These are phyloP conservation scores for Zychaea mexicana DNA, from an alignment of 371 early-diverging fungal species.

Conservation along the genomic window DNA sequence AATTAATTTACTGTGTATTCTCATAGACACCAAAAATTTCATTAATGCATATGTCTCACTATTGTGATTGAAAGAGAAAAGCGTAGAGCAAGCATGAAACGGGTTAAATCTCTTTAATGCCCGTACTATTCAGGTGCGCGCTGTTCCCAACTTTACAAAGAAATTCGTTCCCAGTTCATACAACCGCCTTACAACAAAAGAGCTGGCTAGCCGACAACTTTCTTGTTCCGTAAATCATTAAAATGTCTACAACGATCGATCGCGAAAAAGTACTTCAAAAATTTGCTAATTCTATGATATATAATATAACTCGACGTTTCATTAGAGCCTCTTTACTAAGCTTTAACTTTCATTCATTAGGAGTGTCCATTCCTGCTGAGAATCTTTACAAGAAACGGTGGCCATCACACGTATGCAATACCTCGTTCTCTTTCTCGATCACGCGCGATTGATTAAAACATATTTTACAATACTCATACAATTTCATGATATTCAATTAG, in stretches of 20 bases:
- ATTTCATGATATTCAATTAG: constrained; percentile 17
- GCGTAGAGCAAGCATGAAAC: too few species aligned
- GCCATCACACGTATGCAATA: constrained; percentile 47
- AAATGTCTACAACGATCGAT: constrained; percentile 41
- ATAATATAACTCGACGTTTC: background rate
- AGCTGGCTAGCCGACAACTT: background rate
- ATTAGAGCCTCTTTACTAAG: background rate
- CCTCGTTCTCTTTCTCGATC: background rate
- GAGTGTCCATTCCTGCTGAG: constrained; percentile 66
- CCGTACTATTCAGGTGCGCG: too few species aligned
- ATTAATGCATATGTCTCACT: too few species aligned
- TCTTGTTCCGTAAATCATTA: background rate
- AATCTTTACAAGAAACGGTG: constrained; percentile 46
- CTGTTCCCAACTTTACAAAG: too few species aligned
- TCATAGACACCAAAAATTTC: too few species aligned
- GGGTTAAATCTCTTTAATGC: too few species aligned
- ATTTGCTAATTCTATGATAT: background rate
- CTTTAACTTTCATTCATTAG: constrained; percentile 22
- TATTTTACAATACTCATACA: background rate
- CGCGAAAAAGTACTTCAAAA: constrained; percentile 41
- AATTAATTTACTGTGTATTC: too few species aligned
- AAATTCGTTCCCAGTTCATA: too few species aligned
- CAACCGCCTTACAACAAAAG: too few species aligned
- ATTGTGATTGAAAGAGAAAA: too few species aligned
- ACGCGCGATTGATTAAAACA: background rate